Evolutionary conservation across 2,329 filamentous ascomycete genomes (phyloP), one percentile per base, ranked within the genome.

Genomic region (Drechslerella coelobrocha): DNA sequence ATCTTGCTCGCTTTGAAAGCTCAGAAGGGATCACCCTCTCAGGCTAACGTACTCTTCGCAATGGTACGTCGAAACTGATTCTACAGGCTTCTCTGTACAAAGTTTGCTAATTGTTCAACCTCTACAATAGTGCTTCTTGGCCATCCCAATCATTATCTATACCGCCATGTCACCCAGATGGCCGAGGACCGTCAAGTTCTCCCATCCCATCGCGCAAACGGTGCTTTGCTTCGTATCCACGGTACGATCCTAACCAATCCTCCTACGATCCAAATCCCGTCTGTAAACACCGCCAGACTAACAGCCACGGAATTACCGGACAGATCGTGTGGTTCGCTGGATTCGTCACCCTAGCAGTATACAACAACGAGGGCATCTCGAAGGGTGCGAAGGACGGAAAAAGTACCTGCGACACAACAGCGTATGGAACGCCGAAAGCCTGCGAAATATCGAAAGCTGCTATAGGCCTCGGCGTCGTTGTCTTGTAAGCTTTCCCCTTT

Each of bases 161-260:
- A 81, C 88, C 52, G 82, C 84, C 74, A 85, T 88, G 82, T 84
- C 86, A 2, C 86, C 86, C 43, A 82, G 86, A 57, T 89, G 85
- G 77, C 81, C 83, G 51, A 83, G 86, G 72, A 87, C 87, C 2
- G 82, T 84, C 60, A 84, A 82, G 72, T 81, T 86, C 57, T 87
- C 86, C 54, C 81, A 88, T 66, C 85, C 86, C 1, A 83, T 86
- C 73, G 86, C 82, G 69, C 86, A 89, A 82, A 79, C 85, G 23
- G 79, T 87, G 83, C 76, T 79, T 81, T 61, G 75, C 74, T 62
- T 57, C 68, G 43, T 65, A 12, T 59, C 43, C 10, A 63, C 59
- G 51, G 59, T 63, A 62, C 31, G 26, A 12, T 9, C 41, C n/a
- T 6, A n/a, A n/a, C 23, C 52, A 19, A 14, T 19, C n/a, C 31